Base-by-base conservation (phyloP, 441 rosid genomes). In the Populus tomentosa region DNA sequence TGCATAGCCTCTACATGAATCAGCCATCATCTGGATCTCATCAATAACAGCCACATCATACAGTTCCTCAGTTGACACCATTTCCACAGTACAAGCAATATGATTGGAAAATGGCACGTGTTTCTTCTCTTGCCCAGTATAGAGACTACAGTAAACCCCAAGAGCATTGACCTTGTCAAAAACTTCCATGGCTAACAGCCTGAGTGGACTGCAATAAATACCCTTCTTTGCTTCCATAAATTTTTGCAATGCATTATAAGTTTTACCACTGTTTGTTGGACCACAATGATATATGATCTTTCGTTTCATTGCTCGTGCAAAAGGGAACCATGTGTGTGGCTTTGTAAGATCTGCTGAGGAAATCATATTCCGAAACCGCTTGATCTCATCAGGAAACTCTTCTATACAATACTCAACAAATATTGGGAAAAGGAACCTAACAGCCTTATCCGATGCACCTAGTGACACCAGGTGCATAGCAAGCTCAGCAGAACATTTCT, bases 171-270 rank as follows among this genome's bases (percentile, higher is more conserved):
- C 98, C 82, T 93, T 95, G 85, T 93, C 97, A 21, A 95, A 95
- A 84, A 95, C 98, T 86, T 95, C 99, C 99, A 95, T 95, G 1
- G 98, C 98, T 86, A 95, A 86, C 8, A 95, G 89, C 90, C 98
- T 85, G 67, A 95, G 89, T 13, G 99, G 99, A 77, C 99, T 95
- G 72, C 98, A 95, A 84, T 95, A 95, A 84, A 95, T 77, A 16
- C 96, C 99, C 72, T 90, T 93, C 82, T 88, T 86, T 70, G 97
- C 99, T 84, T 92, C 99, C 98, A 93, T 93, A 87, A 86, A 95
- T 69, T 87, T 74, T 69, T 95, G 99, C 88, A 95, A 76, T 42
- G 99, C 98, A 84, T 92, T 93, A 74, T 90, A 95, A n/a, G 99
- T 95, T 81, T 95, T 95, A 32, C 99, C 98, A 79, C 98, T 93